Conservation (phyloP, 495 filamentous ascomycete genomes). For the Pseudoneurospora amorphoporcata region DNA sequence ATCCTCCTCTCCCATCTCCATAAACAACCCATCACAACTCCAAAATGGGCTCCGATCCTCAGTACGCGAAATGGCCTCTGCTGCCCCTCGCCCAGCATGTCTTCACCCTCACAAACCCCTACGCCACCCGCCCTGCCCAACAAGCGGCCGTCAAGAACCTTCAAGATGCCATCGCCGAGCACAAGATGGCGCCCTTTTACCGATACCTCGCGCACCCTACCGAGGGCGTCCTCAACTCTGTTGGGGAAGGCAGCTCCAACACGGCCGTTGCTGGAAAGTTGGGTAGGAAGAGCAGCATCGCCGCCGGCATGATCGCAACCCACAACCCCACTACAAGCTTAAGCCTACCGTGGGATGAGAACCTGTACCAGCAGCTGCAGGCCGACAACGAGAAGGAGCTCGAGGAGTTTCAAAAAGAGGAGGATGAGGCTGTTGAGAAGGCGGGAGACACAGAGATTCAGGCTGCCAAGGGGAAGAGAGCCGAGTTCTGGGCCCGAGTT, state of each 20-base stretch:
- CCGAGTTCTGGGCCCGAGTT: conserved; percentile 88
- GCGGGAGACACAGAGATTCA: conserved; percentile 93
- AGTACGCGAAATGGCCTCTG: conserved; percentile 90
- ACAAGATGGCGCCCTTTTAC: conserved; percentile 97
- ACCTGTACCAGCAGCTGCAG: conserved; percentile 72
- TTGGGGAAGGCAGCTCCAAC: conserved; percentile 55
- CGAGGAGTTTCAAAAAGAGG: conserved; percentile 85
- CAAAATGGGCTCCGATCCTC: conserved; percentile 88
- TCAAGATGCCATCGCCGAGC: conserved; percentile 83
- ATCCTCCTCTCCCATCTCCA: not conserved
- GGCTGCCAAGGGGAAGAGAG: conserved; percentile 84
- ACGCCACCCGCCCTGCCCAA: conserved; percentile 54
- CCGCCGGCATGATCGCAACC: conserved; percentile 63
- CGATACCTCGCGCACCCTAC: conserved; percentile 86
- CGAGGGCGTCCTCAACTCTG: conserved; percentile 79
- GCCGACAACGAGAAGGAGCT: conserved; percentile 87
- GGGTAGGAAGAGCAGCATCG: conserved; percentile 44
- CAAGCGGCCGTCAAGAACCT: conserved; percentile 71
- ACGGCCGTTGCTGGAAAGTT: conserved; percentile 34
- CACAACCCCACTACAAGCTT: conserved; percentile 50
- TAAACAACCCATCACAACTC: conserved; percentile 1
- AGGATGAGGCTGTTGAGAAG: conserved; percentile 87
- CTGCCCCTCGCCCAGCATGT: conserved; percentile 91
- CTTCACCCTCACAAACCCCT: conserved; percentile 90
- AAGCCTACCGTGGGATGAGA: conserved; percentile 80